These are phyloP conservation scores for Heritiera fomes DNA, from an alignment of 345 rosid species.

Conservation along the genomic window DNA sequence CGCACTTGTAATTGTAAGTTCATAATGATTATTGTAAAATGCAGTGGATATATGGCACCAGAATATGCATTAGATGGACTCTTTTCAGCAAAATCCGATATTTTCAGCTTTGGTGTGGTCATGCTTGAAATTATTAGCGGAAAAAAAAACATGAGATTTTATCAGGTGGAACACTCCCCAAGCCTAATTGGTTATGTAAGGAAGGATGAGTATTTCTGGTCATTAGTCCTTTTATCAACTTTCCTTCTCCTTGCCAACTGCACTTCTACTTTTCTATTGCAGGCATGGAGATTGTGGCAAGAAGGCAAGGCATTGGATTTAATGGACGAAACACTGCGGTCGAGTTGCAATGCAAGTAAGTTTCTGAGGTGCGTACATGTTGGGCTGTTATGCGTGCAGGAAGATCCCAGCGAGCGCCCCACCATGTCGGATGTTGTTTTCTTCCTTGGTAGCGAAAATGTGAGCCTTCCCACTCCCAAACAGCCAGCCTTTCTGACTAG, in stretches of 20 bases:
- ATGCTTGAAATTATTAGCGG: slow-evolving; percentile 4
- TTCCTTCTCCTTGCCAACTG: not conserved
- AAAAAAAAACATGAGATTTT: not conserved
- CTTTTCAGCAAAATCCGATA: slow-evolving; percentile 8
- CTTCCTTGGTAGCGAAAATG: slow-evolving; percentile 3
- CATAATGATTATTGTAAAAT: not conserved
- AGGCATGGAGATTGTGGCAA: slow-evolving; percentile 20
- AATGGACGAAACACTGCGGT: not conserved
- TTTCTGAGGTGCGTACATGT: not conserved
- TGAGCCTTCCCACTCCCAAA: not conserved
- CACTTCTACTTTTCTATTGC: not conserved
- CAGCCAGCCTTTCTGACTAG: slow-evolving; percentile 1
- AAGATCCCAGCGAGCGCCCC: slow-evolving; percentile 12
- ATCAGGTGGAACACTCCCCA: not conserved
- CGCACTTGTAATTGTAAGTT: not conserved
- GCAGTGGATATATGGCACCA: slow-evolving; percentile 6
- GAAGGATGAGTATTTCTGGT: not conserved
- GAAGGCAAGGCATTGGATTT: slow-evolving; percentile 12
- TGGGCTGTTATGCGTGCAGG: slow-evolving; percentile 16
- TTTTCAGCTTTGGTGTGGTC: slow-evolving; percentile 2
- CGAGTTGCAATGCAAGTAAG: not conserved
- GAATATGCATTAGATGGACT: slow-evolving; percentile 15
- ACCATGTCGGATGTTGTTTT: slow-evolving; percentile 5
- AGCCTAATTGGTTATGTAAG: slow-evolving; percentile 12
- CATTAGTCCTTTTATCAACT: not conserved